These are phyloP conservation scores for Exophiala bonariae DNA, from an alignment of 2,329 filamentous ascomycete species.

Conservation along the genomic window DNA sequence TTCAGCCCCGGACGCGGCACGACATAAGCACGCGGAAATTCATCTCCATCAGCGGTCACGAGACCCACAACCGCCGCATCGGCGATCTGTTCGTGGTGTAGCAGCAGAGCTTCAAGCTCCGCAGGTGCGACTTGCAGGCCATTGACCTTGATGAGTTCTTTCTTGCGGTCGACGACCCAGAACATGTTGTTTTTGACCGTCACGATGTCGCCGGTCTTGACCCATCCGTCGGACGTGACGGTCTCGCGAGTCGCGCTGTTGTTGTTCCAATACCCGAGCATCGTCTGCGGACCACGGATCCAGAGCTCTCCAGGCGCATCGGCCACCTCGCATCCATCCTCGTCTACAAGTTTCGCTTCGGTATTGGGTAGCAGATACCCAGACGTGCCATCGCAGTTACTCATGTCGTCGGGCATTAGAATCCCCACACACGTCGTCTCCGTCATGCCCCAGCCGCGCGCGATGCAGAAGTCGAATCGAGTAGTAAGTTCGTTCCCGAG, in stretches of 20 bases:
- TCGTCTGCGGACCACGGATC: slow-evolving; percentile 53
- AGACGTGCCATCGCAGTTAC: slow-evolving; percentile 50
- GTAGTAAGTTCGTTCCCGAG: slow-evolving; percentile 51
- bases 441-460: slow-evolving; percentile 57
- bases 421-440: slow-evolving; percentile 47
- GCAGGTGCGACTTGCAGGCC: slow-evolving; percentile 65
- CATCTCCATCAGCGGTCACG: slow-evolving; percentile 29
- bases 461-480: slow-evolving; percentile 50
- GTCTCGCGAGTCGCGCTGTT: slow-evolving; percentile 59
- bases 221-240: slow-evolving; percentile 67
- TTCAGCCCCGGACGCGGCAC: slow-evolving; percentile 50
- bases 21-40: slow-evolving; percentile 52
- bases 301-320: slow-evolving; percentile 64
- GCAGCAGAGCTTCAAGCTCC: slow-evolving; percentile 54
- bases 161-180: slow-evolving; percentile 41
- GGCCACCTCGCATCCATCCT: slow-evolving; percentile 69
- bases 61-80: slow-evolving; percentile 59
- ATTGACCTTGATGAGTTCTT: slow-evolving; percentile 64
- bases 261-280: slow-evolving; percentile 55
- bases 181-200: slow-evolving; percentile 68
- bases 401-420: slow-evolving; percentile 36
- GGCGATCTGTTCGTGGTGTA: slow-evolving; percentile 53
- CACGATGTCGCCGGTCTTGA: slow-evolving; percentile 83
- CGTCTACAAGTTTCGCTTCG: slow-evolving; percentile 60
- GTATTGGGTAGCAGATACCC: slow-evolving; percentile 44